Percentiles rank a stretch among this genome's conserved stretches.
phyloP scores from a whole-genome alignment of 805 yeast species.

The Sugiyamaella chiloensis region DNA sequence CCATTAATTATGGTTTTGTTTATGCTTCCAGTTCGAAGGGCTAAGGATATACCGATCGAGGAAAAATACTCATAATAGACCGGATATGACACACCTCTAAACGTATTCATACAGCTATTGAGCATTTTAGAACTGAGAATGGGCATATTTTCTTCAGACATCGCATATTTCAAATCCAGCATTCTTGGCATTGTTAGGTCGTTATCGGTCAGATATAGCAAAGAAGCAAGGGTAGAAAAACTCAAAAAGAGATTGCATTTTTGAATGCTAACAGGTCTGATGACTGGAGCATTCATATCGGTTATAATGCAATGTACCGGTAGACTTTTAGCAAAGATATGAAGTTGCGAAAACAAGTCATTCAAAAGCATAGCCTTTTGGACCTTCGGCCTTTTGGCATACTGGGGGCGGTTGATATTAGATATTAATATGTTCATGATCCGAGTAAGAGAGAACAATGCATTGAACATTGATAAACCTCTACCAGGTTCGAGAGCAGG shows the following conservation, averaged over 20 bases:
- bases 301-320: slow-evolving; percentile 12
- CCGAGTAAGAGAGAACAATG: slow-evolving; percentile 6
- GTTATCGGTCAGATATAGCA: slow-evolving; percentile 1
- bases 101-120: not conserved
- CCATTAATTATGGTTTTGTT: not conserved
- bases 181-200: not conserved
- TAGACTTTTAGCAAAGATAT: slow-evolving; percentile 9
- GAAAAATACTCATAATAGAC: slow-evolving; percentile 12
- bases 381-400: slow-evolving; percentile 1
- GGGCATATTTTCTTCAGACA: slow-evolving; percentile 8
- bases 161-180: not conserved
- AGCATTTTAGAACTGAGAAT: slow-evolving; percentile 3
- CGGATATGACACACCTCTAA: slow-evolving; percentile 1
- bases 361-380: slow-evolving; percentile 10
- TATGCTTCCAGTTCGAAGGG: not conserved
- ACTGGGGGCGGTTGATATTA: slow-evolving; percentile 7
- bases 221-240: slow-evolving; percentile 4
- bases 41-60: not conserved
- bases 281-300: not conserved
- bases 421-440: slow-evolving; percentile 7
- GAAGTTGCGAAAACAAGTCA: slow-evolving; percentile 1
- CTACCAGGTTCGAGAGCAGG: slow-evolving; percentile 6
- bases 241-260: not conserved
- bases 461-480: slow-evolving; percentile 13
- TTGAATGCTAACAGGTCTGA: slow-evolving; percentile 3